These are phyloP conservation scores for Penicillium macrosclerotiorum DNA, from an alignment of 495 filamentous ascomycete genomes.

Conservation along the genomic window DNA sequence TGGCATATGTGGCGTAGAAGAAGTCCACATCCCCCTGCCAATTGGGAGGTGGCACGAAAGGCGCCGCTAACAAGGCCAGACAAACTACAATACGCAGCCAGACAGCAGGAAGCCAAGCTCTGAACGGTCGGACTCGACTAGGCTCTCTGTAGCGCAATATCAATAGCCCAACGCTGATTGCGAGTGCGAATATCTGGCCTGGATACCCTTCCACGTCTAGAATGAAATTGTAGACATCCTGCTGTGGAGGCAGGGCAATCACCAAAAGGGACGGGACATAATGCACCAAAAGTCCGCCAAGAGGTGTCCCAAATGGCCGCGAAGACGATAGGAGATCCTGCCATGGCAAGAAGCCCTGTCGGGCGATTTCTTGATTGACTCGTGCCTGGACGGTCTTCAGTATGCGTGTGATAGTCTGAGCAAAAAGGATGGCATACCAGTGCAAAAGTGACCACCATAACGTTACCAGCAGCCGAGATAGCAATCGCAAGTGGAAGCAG, in stretches of 20 bases:
- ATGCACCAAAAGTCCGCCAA: slow-evolving; percentile 66
- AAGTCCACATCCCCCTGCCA: slow-evolving; percentile 54
- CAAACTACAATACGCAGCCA: slow-evolving; percentile 38
- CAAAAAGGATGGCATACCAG: slow-evolving; percentile 38
- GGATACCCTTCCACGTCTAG: slow-evolving; percentile 72
- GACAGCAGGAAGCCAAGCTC: slow-evolving; percentile 55
- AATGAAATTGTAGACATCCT: slow-evolving; percentile 72
- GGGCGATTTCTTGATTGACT: slow-evolving; percentile 66
- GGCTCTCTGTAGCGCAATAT: slow-evolving; percentile 60
- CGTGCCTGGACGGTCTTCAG: slow-evolving; percentile 48
- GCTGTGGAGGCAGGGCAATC: slow-evolving; percentile 60
- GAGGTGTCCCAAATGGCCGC: slow-evolving; percentile 63
- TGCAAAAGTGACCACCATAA: slow-evolving; percentile 74
- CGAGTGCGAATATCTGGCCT: slow-evolving; percentile 58
- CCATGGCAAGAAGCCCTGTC: slow-evolving; percentile 69
- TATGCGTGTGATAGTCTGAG: not conserved
- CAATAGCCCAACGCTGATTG: slow-evolving; percentile 58
- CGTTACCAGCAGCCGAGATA: slow-evolving; percentile 66
- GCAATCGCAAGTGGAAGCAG: slow-evolving; percentile 65
- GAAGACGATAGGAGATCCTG: slow-evolving; percentile 60
- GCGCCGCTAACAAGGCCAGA: slow-evolving; percentile 31
- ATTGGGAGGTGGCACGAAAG: slow-evolving; percentile 47
- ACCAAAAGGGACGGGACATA: slow-evolving; percentile 66
- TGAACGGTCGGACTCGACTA: slow-evolving; percentile 64
- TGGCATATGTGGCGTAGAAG: slow-evolving; percentile 70